Percentiles rank a stretch among this genome's conserved stretches.
These are phyloP conservation scores for Lindgomyces ingoldianus DNA, from an alignment of 495 filamentous ascomycete species.

Conservation along the genomic window DNA sequence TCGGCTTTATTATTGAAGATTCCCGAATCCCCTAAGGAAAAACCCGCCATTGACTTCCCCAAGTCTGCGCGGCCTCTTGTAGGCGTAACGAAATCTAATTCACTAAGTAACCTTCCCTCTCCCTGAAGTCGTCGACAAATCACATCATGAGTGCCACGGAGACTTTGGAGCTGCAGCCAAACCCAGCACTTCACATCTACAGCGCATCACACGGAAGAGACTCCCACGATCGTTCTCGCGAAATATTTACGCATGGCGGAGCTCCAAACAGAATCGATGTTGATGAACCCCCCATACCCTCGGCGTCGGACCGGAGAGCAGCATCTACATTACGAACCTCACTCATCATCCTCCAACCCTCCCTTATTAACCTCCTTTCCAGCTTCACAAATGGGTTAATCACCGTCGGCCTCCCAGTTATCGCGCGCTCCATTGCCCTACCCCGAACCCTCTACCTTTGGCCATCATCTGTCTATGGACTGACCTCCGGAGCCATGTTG, in stretches of 20 bases:
- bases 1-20: background rate
- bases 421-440: constrained; percentile 10
- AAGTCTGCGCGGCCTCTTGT: too few relatives aligned
- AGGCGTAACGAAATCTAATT: background rate
- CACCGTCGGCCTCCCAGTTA: constrained; percentile 23
- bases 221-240: background rate
- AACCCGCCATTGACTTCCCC: too few relatives aligned
- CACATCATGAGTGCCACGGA: background rate
- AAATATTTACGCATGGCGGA: background rate
- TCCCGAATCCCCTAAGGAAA: background rate
- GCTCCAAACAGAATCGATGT: background rate
- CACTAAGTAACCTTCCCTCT: background rate
- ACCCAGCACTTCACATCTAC: background rate
- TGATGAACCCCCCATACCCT: background rate
- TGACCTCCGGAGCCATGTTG: constrained; percentile 49
- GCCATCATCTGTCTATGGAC: constrained; percentile 43
- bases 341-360: constrained; percentile 19
- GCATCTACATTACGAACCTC: background rate
- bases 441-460: constrained; percentile 21
- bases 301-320: background rate
- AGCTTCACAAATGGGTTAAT: constrained; percentile 24
- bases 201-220: background rate
- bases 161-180: background rate
- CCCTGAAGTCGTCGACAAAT: background rate
- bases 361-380: constrained; percentile 22